phyloP scores from a whole-genome alignment of 2,329 filamentous ascomycete species.

The Xylaria hypoxylon region DNA sequence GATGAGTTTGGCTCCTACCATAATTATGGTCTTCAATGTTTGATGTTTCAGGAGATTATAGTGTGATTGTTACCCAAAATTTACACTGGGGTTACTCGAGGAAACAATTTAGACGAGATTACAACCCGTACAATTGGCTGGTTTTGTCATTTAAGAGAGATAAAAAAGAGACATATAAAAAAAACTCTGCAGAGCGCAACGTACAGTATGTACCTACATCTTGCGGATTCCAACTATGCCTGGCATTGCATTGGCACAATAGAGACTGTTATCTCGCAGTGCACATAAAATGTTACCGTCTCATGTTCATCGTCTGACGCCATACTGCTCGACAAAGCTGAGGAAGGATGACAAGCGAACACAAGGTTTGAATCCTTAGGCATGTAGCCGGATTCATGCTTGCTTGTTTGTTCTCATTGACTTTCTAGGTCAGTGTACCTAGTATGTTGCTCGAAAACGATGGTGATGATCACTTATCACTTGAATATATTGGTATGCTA shows the following conservation, averaged over 20 bases:
- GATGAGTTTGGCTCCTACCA: slow-evolving; percentile 9
- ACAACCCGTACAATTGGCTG: neutral
- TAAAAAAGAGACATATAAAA: neutral
- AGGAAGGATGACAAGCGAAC: slow-evolving; percentile 16
- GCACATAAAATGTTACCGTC: neutral
- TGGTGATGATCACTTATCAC: neutral
- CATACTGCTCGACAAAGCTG: neutral
- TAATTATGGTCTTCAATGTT: slow-evolving; percentile 1
- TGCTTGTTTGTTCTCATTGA: neutral
- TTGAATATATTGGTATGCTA: neutral
- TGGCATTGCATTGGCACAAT: neutral
- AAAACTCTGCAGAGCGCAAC: neutral
- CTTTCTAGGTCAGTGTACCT: too few species aligned
- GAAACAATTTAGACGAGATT: slow-evolving; percentile 25
- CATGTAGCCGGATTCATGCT: neutral
- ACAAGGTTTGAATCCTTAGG: slow-evolving; percentile 13
- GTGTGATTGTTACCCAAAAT: slow-evolving; percentile 2
- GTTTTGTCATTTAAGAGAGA: neutral
- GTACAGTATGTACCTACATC: neutral
- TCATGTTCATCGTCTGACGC: slow-evolving; percentile 15
- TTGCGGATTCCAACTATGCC: neutral
- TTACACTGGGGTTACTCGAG: neutral
- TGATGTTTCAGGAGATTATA: slow-evolving; percentile 9
- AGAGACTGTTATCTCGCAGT: neutral
- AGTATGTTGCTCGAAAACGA: neutral